Base-by-base conservation (phyloP, 2,329 filamentous ascomycete genomes). In the Xylariaceae sp. region DNA sequence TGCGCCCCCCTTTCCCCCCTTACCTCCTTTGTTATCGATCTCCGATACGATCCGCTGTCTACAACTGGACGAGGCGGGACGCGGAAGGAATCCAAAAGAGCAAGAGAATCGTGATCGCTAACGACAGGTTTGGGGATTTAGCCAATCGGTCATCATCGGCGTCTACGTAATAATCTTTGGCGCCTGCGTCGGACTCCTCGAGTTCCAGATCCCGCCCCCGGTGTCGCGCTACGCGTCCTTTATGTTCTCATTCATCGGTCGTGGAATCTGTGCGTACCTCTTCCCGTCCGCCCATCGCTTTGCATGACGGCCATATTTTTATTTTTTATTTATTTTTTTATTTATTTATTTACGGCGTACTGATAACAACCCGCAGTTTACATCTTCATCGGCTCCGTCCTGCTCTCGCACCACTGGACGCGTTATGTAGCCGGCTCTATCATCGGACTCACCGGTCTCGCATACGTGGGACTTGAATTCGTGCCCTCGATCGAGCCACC, bases 201-300 rank as follows among this genome's bases (percentile, higher is more conserved):
- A 99, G 74, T 95, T 97, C 77, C 88, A 96, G 74, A 92, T 96
- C 65, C 92, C 94, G 49, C 89, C 91, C 56, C 91, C 96, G 71
- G 80, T 96, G 52, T 87, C 91, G 55, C 87, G 90, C 75, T 96
- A 97, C 77, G 92, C 91, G 52, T 95, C 90, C 8, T 99, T 99
- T 79, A 86, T 97, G 74, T 97, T 97, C 79, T 95, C 89, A 55
- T 97, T 99, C 80, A 76, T 97, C 64, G 94, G 94, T 59, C 91
- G 94, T 70, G 94, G 94, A 74, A 80, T 90, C 71, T 97, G 91
- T 96, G 84, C 75, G 90, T 85, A 12, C 19, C 12, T 43, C 41
- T 4, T 3, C 41, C 9, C 27, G 26, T 39, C 31, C 19, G 48
- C 32, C 50, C 51, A 37, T 35, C 4, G n/a, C 12, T 9, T 30